phyloP scores from a whole-genome alignment of 257 asterid species.

The Solanum arcanum region DNA sequence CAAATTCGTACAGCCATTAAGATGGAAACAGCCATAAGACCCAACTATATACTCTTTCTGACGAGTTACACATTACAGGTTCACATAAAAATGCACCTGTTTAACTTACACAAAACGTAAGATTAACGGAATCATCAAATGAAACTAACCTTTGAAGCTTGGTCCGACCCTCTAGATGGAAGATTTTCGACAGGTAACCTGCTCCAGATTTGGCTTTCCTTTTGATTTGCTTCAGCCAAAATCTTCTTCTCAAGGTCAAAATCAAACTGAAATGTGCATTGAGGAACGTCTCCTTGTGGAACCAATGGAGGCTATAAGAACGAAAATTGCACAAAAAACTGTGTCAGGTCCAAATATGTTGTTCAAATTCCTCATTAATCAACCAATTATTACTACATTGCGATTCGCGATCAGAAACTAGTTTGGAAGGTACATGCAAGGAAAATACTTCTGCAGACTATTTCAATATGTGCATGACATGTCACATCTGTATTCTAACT shows the following conservation, averaged over 20 bases:
- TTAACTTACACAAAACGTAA: neutral
- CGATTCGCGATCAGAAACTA: neutral
- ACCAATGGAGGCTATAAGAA: slow-evolving; percentile 52
- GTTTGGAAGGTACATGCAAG: neutral
- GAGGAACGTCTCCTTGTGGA: slow-evolving; percentile 73
- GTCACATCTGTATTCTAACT: no score
- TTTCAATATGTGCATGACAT: neutral
- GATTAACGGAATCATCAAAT: neutral
- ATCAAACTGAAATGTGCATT: slow-evolving; percentile 71
- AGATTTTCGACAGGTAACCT: slow-evolving; percentile 47
- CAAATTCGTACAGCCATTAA: neutral
- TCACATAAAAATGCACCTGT: neutral
- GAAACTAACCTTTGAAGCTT: slow-evolving; percentile 2
- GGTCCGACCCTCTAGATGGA: slow-evolving; percentile 41
- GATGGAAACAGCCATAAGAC: neutral
- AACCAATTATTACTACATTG: neutral
- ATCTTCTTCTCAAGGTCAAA: slow-evolving; percentile 86
- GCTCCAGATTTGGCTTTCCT: slow-evolving; percentile 79
- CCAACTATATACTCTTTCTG: neutral
- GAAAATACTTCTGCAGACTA: neutral
- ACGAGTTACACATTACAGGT: neutral
- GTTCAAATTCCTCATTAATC: neutral
- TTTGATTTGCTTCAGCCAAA: slow-evolving; percentile 54
- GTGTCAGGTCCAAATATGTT: neutral
- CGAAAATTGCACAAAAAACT: neutral